Evolutionary conservation across 371 early-diverging fungal species (phyloP).

Genomic region (Mortierella sp.): DNA sequence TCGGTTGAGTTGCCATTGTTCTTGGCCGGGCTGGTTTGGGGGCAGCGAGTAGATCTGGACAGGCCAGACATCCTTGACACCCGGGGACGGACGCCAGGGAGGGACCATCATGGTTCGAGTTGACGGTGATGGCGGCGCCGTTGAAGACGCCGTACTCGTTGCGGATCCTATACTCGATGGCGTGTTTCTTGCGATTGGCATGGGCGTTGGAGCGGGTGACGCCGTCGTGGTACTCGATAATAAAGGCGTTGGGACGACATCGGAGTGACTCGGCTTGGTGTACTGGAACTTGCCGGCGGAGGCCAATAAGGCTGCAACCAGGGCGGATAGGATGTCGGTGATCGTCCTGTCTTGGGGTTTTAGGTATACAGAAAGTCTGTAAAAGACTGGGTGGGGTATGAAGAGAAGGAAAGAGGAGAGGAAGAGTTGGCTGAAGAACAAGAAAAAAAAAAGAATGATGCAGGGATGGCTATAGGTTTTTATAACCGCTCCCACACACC

Average conservation of each 20-base stretch:
- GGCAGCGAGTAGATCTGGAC: constrained; percentile 21
- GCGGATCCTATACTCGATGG: constrained; percentile 37
- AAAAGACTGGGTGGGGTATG: constrained; percentile 9
- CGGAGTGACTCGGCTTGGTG: not conserved
- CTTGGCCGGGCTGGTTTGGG: not conserved
- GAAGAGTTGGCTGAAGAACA: not conserved
- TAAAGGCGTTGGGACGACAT: constrained; percentile 23
- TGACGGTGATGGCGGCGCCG: constrained; percentile 42
- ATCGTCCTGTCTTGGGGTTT: constrained; percentile 19
- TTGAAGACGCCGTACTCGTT: constrained; percentile 41
- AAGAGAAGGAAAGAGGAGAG: not conserved
- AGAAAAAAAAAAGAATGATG: not conserved
- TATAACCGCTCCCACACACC: too few species aligned
- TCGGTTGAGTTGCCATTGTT: constrained; percentile 13
- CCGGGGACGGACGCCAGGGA: constrained; percentile 41
- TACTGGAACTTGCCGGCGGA: constrained; percentile 40
- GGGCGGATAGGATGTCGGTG: constrained; percentile 28
- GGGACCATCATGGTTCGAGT: constrained; percentile 30
- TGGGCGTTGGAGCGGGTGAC: constrained; percentile 15
- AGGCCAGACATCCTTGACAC: constrained; percentile 54
- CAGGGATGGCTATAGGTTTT: not conserved
- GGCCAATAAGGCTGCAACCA: constrained; percentile 32
- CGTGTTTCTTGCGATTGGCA: constrained; percentile 5
- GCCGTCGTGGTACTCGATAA: constrained; percentile 37
- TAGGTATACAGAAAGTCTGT: not conserved